Evolutionary conservation across 2,329 filamentous ascomycete species (phyloP).

Genomic region (Colletotrichum sp.): DNA sequence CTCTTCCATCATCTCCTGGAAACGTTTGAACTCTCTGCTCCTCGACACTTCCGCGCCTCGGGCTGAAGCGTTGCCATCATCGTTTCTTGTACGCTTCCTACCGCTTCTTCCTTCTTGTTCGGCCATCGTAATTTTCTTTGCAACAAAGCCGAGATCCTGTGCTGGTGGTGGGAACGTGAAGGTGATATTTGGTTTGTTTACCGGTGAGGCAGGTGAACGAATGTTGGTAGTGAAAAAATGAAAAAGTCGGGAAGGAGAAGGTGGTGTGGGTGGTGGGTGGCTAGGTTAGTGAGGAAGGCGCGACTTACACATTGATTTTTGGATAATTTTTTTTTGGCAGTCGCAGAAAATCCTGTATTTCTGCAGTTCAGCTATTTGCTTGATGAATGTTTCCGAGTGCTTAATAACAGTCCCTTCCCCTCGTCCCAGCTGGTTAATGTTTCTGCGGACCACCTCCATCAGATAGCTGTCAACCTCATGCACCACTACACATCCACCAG

Average conservation of each 20-base stretch:
- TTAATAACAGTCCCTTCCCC: background rate
- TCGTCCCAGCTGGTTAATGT: background rate
- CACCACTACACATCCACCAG: background rate
- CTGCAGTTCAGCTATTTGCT: too few relatives aligned
- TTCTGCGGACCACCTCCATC: too few relatives aligned
- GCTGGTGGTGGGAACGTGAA: background rate
- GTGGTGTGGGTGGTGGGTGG: background rate
- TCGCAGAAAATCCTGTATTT: too few relatives aligned
- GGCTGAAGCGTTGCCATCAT: too few relatives aligned
- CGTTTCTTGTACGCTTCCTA: fast-evolving
- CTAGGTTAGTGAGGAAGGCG: background rate
- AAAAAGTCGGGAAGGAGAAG: background rate
- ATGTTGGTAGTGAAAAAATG: background rate
- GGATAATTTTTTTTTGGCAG: too few relatives aligned
- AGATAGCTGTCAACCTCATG: background rate
- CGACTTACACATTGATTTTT: background rate
- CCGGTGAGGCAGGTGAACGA: background rate
- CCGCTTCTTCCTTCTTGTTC: background rate
- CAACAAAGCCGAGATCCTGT: fast-evolving
- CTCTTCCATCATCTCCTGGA: too few relatives aligned
- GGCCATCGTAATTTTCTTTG: background rate
- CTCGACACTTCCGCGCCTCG: too few relatives aligned
- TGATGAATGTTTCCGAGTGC: too few relatives aligned
- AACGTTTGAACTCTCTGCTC: too few relatives aligned
- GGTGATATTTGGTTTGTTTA: background rate